Percentiles rank a stretch among this genome's conserved stretches.
Conservation (phyloP, 2,329 filamentous ascomycete genomes). For the Myriosclerotinia curreyana region DNA sequence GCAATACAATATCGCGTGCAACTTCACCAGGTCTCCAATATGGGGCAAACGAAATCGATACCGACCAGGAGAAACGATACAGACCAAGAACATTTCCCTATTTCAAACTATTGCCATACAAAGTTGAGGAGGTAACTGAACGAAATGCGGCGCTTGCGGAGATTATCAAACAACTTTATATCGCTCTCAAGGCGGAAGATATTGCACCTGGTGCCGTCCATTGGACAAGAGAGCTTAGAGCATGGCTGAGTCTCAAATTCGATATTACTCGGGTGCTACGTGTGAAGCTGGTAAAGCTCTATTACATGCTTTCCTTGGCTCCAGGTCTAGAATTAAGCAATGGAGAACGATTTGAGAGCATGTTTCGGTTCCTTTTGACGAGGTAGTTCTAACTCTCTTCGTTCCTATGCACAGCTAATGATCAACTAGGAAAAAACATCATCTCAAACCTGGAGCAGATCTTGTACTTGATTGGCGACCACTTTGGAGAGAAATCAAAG, state of each 20-base stretch:
- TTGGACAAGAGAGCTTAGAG: slow-evolving; percentile 94
- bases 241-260: slow-evolving; percentile 96
- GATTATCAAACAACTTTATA: slow-evolving; percentile 91
- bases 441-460: slow-evolving; percentile 85
- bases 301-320: slow-evolving; percentile 89
- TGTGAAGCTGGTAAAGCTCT: slow-evolving; percentile 80
- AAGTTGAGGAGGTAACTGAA: slow-evolving; percentile 75
- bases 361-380: slow-evolving; percentile 88
- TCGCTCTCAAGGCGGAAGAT: slow-evolving; percentile 86
- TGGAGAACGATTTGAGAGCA: slow-evolving; percentile 88
- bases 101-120: slow-evolving; percentile 83
- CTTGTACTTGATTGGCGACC: slow-evolving; percentile 91
- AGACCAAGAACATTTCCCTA: slow-evolving; percentile 92
- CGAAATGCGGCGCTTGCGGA: slow-evolving; percentile 76
- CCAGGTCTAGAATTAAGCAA: slow-evolving; percentile 81
- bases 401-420: slow-evolving; percentile 8
- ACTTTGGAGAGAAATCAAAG: slow-evolving; percentile 88
- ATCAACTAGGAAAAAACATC: slow-evolving; percentile 79
- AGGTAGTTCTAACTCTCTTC: slow-evolving; percentile 60
- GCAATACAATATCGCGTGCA: slow-evolving; percentile 75
- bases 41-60: slow-evolving; percentile 47
- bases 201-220: slow-evolving; percentile 91
- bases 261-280: slow-evolving; percentile 85
- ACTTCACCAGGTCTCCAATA: slow-evolving; percentile 74
- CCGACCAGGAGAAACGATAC: slow-evolving; percentile 60